A percentile compares a stretch with the other conserved stretches of the same genome.
These are phyloP conservation scores for Pestalotiopsis sp. DNA, from an alignment of 2,329 filamentous ascomycete genomes.

Conservation along the genomic window DNA sequence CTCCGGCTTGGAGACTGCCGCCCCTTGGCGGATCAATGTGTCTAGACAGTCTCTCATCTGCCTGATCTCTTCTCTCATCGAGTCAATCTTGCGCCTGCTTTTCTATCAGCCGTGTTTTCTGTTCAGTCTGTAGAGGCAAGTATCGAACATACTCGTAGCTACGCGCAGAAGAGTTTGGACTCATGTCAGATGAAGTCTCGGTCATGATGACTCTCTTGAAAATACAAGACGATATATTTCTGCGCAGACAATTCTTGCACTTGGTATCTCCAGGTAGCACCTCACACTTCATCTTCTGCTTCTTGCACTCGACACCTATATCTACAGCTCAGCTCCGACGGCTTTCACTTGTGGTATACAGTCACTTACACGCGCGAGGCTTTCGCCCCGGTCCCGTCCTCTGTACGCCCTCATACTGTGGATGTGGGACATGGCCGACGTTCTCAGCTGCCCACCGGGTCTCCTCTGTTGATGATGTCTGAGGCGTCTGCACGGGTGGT, in stretches of 20 bases:
- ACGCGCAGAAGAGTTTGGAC: slow-evolving; percentile 7
- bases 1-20: background rate
- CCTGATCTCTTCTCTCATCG: slow-evolving; percentile 25
- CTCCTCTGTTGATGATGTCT: background rate
- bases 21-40: slow-evolving; percentile 17
- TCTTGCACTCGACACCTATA: slow-evolving; percentile 46
- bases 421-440: background rate
- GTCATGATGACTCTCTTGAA: slow-evolving; percentile 30
- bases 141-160: background rate
- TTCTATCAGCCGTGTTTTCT: background rate
- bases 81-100: slow-evolving; percentile 22
- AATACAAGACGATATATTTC: slow-evolving; percentile 41
- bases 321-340: background rate
- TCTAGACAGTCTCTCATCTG: slow-evolving; percentile 26
- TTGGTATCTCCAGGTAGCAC: slow-evolving; percentile 40
- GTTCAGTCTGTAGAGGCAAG: background rate
- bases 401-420: slow-evolving; percentile 18
- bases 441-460: background rate
- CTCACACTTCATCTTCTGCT: slow-evolving; percentile 51
- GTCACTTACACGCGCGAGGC: background rate
- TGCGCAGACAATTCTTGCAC: slow-evolving; percentile 45
- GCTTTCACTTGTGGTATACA: background rate
- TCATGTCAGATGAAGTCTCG: slow-evolving; percentile 37
- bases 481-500: background rate
- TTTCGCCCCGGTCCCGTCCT: slow-evolving; percentile 15